These are phyloP conservation scores for Prunus mira DNA, from an alignment of 306 rosid genomes.

Conservation along the genomic window DNA sequence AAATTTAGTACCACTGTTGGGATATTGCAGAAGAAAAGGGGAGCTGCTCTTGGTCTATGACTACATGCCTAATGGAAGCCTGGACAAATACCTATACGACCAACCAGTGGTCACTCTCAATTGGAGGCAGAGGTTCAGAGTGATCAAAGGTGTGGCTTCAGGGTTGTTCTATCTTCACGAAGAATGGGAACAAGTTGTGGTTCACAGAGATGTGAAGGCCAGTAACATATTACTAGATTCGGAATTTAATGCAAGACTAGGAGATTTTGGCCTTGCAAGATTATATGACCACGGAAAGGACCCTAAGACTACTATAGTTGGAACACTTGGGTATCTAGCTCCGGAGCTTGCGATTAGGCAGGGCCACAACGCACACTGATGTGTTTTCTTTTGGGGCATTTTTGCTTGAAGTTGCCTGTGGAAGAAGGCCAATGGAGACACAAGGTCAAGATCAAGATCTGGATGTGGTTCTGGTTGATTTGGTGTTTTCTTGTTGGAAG, in stretches of 20 bases:
- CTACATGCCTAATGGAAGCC: conserved; percentile 38
- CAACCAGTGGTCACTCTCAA: conserved; percentile 15
- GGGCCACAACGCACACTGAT: conserved; percentile 24
- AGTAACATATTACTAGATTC: conserved; percentile 34
- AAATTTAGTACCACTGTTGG: conserved; percentile 32
- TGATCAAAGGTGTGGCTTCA: conserved; percentile 34
- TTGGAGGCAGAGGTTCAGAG: conserved; percentile 30
- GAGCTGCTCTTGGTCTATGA: conserved; percentile 38
- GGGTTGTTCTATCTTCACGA: conserved; percentile 34
- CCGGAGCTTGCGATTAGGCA: conserved; percentile 36
- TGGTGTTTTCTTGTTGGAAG: conserved; percentile 21
- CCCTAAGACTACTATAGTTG: conserved; percentile 31
- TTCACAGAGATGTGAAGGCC: conserved; percentile 44
- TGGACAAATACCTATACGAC: conserved; percentile 31
- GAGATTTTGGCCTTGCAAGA: conserved; percentile 42
- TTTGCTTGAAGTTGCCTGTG: conserved; percentile 37
- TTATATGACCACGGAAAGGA: conserved; percentile 34
- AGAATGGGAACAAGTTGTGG: conserved; percentile 35
- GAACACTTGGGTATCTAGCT: conserved; percentile 38
- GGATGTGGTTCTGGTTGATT: conserved; percentile 28
- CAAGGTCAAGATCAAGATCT: neutral
- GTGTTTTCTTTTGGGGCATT: conserved; percentile 32
- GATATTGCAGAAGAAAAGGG: conserved; percentile 35
- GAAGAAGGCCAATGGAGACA: conserved; percentile 32
- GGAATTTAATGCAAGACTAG: conserved; percentile 30